Conservation (phyloP, 2,329 filamentous ascomycete genomes). For the Fusarium brevicatenulatum region DNA sequence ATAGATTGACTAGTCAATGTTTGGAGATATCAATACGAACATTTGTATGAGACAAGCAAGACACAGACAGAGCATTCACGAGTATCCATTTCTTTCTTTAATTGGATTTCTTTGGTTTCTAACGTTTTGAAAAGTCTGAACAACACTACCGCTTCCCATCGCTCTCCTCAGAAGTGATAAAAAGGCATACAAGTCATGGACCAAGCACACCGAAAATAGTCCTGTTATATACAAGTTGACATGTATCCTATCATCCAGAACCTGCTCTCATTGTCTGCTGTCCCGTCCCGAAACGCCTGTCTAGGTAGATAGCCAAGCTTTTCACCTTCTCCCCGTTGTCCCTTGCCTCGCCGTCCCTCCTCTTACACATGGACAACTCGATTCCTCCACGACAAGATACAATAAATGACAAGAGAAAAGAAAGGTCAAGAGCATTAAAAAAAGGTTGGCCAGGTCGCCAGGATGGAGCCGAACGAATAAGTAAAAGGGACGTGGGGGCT, state of each 20-base stretch:
- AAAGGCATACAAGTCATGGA: constrained; percentile 29
- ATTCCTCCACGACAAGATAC: constrained; percentile 28
- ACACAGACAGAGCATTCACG: background rate
- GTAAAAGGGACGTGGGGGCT: constrained; percentile 38
- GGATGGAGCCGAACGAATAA: constrained; percentile 44
- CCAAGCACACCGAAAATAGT: constrained; percentile 32
- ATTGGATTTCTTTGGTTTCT: constrained; percentile 35
- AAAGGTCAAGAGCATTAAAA: constrained; percentile 39
- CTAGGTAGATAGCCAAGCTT: constrained; percentile 35
- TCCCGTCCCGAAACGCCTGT: constrained; percentile 28
- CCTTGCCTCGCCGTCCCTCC: constrained; percentile 37
- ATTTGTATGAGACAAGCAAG: background rate
- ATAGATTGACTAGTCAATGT: background rate
- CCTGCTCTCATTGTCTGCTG: background rate
- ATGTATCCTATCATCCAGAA: constrained; percentile 30
- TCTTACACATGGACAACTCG: constrained; percentile 31
- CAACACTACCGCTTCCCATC: constrained; percentile 19
- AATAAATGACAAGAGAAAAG: constrained; percentile 37
- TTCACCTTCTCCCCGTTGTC: constrained; percentile 19
- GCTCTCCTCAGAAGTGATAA: constrained; percentile 8
- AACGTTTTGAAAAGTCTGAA: constrained; percentile 38
- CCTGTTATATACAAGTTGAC: constrained; percentile 43
- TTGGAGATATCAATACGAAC: background rate
- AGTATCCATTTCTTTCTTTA: constrained; percentile 32
- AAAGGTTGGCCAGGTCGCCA: constrained; percentile 43